A percentile compares a stretch with the other conserved stretches of the same genome.
These are phyloP conservation scores for Podaxis sp. DNA, from an alignment of 768 basidiomycete species.

Conservation along the genomic window DNA sequence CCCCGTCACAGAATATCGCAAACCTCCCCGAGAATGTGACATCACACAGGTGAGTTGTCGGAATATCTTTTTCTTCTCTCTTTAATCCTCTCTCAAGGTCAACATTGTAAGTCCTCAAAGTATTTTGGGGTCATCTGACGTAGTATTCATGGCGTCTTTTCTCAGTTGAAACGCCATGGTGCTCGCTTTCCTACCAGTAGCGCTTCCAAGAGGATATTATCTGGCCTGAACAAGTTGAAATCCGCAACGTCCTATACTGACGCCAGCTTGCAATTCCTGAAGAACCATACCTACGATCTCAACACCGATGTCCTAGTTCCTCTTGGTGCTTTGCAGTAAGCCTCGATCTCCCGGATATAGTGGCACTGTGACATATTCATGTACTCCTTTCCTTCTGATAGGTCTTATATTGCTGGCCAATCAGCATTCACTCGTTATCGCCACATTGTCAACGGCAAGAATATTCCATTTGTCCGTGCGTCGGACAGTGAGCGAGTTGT, in stretches of 20 bases:
- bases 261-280: constrained; percentile 53
- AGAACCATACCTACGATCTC: constrained; percentile 56
- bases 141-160: neutral
- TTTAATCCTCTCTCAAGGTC: neutral
- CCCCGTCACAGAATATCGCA: constrained; percentile 42
- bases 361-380: neutral
- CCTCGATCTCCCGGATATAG: constrained; percentile 2
- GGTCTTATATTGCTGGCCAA: constrained; percentile 46
- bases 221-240: constrained; percentile 55
- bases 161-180: constrained; percentile 78
- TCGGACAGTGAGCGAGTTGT: constrained; percentile 59
- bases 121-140: neutral
- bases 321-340: constrained; percentile 66
- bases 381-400: constrained; percentile 14
- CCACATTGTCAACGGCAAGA: constrained; percentile 39
- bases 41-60: constrained; percentile 49
- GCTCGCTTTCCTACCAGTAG: constrained; percentile 70
- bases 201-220: constrained; percentile 40
- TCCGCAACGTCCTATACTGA: constrained; percentile 43
- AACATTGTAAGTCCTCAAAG: constrained; percentile 5
- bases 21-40: constrained; percentile 49
- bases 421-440: constrained; percentile 55
- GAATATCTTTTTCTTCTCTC: neutral
- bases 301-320: constrained; percentile 59
- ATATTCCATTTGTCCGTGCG: constrained; percentile 51